Evolutionary conservation across 257 asterid genomes (phyloP), one percentile per base, ranked within the genome.

Genomic region (Solanum phureja): DNA sequence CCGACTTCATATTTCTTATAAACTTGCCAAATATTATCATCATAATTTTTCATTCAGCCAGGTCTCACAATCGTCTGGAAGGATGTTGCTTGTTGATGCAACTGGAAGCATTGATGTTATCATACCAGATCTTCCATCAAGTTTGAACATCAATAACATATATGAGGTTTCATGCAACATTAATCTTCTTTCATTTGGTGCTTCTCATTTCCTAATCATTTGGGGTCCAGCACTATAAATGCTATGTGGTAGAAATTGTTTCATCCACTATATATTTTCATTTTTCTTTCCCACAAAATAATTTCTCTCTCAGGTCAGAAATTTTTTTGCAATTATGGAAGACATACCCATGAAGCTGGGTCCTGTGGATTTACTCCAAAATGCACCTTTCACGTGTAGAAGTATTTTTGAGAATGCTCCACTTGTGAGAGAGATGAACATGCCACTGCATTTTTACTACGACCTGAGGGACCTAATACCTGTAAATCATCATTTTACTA

Each of bases 1-100:
- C 38, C 9, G n/a, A 71, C 19, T 42, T 31, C 37, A 19, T 66
- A 64, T 62, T 85, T 16, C 42, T 68, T n/a, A 46, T 27, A 18
- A 49, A 18, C 69, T 9, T 82, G 5, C 73, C 29, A 75, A 19
- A 31, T 86, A 83, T 91, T 77, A 83, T 86, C 85, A 76, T 86
- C 49, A 34, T 88, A 56, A 72, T 88, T 18, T 88, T 87, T 74
- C 86, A 88, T 49, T 90, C 88, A 60, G 93, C 84, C 91, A 97
- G 99, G 84, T 94, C 89, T 95, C 98, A 86, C 86, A 69, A 64
- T 93, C 95, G 72, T 94, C 99, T 87, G 99, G 99, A 93, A 92
- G 94, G 90, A 88, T 95, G 90, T 96, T 95, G 90, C 95, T 97
- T 90, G 94, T 91, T 91, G 99, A 97, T 90, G 95, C 98, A 83